Evolutionary conservation across 371 early-diverging fungal genomes (phyloP), one percentile per base, ranked within the genome.

Genomic region (Mucor ambiguus): DNA sequence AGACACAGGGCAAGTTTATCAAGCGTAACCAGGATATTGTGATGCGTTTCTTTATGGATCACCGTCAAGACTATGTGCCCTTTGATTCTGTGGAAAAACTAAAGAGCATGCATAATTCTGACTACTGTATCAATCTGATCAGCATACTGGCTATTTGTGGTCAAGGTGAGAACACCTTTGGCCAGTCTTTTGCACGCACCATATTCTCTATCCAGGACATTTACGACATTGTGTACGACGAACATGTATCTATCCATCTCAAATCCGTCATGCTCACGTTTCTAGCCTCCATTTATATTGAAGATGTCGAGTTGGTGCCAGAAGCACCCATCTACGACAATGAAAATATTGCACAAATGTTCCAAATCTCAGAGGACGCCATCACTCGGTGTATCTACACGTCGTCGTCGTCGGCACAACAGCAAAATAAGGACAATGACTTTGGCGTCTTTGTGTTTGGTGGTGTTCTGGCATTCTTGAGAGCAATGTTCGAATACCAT

Each of bases 151-250:
- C 81, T 11, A 60, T 80, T 12, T 84, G 84, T 72, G 83, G 80
- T 8, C 82, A 86, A 69, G 82, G 80, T 9, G 82, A 80, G 43
- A 86, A 84, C 48, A 74, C 75, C 9, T 80, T 81, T 71, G 76
- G 79, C 10, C 84, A 86, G 63, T 76, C 83, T 68, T 78, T 78
- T 73, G 77, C 82, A 35, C 71, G 74, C 10, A 78, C 78, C 0
- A 64, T 78, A 1, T 73, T 81, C 58, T 67, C 69, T 1, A 69
- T 77, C 28, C 61, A 69, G 18, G 74, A 76, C 28, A 62, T 80
- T 12, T 61, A 66, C 22, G 30, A 61, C 7, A 43, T 74, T 0
- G 58, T 75, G 7, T 54, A 73, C 22, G 58, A 70, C 46, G 22
- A 58, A 0, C 32, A 62, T 4, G 58, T 74, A 0, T 63, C 58